Conservation (phyloP, 345 rosid genomes). For the Citrus cavaleriei region DNA sequence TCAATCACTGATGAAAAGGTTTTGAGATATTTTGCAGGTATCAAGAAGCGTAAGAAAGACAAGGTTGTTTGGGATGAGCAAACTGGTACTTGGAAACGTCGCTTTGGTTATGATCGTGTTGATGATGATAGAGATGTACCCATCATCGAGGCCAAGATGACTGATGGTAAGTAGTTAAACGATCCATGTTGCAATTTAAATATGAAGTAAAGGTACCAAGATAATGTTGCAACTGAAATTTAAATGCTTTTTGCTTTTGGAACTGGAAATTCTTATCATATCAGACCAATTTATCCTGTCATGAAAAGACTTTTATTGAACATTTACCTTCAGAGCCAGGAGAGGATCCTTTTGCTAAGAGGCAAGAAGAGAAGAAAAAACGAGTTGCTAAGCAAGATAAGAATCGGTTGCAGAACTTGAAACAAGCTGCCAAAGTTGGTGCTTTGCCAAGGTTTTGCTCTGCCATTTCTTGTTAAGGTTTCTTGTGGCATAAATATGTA, state of each 20-base stretch:
- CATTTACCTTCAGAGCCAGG: constrained; percentile 59
- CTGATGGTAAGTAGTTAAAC: constrained; percentile 56
- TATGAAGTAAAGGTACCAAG: neutral
- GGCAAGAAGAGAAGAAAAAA: constrained; percentile 65
- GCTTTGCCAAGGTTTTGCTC: constrained; percentile 76
- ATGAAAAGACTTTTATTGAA: neutral
- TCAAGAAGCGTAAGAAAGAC: constrained; percentile 79
- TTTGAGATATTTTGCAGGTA: constrained; percentile 49
- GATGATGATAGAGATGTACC: constrained; percentile 84
- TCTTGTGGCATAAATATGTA: neutral
- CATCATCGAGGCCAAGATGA: constrained; percentile 75
- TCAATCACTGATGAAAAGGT: neutral
- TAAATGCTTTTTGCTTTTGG: neutral
- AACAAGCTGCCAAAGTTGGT: constrained; percentile 70
- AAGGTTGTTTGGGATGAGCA: constrained; percentile 81
- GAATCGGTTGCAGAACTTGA: constrained; percentile 68
- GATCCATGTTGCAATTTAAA: neutral
- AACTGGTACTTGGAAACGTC: constrained; percentile 81
- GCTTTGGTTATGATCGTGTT: constrained; percentile 89
- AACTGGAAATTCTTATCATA: neutral
- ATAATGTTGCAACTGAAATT: neutral
- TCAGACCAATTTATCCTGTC: neutral
- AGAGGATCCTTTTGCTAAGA: constrained; percentile 83
- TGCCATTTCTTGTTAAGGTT: neutral
- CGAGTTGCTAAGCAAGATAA: constrained; percentile 78